Percentiles rank a stretch among this genome's conserved stretches.
phyloP scores from a whole-genome alignment of 768 basidiomycete genomes.

The Trametes maxima region DNA sequence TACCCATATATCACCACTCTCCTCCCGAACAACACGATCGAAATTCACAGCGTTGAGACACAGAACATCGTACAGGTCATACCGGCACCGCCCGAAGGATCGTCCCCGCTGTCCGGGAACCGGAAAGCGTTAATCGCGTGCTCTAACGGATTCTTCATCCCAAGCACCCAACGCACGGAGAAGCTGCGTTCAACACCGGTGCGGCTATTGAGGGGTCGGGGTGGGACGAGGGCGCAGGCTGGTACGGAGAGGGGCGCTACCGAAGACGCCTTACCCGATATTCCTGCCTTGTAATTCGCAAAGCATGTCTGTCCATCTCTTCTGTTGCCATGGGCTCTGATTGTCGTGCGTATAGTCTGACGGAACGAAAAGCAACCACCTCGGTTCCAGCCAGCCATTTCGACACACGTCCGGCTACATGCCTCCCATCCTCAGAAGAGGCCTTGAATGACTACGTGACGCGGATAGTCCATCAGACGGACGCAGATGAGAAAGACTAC shows the following conservation, averaged over 20 bases:
- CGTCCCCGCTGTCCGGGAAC: constrained; percentile 31
- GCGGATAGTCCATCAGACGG: too few species aligned
- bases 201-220: constrained; percentile 28
- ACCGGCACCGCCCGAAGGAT: constrained; percentile 42
- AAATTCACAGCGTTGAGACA: constrained; percentile 79
- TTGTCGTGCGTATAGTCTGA: neutral
- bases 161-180: constrained; percentile 42
- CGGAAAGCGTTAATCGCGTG: constrained; percentile 35
- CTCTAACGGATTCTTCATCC: constrained; percentile 43
- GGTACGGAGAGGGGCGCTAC: neutral
- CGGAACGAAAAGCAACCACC: too few species aligned
- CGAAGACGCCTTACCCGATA: constrained; percentile 7
- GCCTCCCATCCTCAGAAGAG: too few species aligned
- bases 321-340: neutral
- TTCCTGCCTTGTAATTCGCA: constrained; percentile 3
- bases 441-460: too few species aligned
- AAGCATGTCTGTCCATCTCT: neutral
- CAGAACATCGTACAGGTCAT: constrained; percentile 74
- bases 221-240: neutral
- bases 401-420: too few species aligned
- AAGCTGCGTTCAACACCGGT: constrained; percentile 42
- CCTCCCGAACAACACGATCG: constrained; percentile 75
- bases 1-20: constrained; percentile 80
- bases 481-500: too few species aligned
- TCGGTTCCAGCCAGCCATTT: too few species aligned